Evolutionary conservation across 331 rosid genomes (phyloP).

Genomic region (Malus hybrid): DNA sequence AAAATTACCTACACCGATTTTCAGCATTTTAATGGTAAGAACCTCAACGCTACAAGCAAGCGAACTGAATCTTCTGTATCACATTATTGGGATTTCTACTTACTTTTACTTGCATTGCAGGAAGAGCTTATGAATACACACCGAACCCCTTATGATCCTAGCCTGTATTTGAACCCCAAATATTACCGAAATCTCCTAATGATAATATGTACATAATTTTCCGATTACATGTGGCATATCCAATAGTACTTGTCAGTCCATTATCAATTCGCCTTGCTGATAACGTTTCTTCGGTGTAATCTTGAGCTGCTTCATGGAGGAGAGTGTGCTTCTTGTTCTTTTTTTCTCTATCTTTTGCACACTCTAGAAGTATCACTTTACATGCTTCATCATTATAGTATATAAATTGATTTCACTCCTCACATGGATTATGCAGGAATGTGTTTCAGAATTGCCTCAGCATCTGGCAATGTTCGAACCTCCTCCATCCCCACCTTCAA

Average conservation of each 20-base stretch:
- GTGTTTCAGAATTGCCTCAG: conserved; percentile 35
- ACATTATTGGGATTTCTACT: background rate
- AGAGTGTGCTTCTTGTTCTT: too few species aligned
- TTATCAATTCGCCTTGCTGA: background rate
- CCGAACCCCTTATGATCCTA: background rate
- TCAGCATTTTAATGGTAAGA: background rate
- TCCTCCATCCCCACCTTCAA: conserved; percentile 76
- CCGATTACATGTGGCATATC: background rate
- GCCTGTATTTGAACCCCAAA: background rate
- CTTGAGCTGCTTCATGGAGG: too few species aligned
- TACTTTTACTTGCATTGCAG: background rate
- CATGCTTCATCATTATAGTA: background rate
- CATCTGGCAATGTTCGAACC: conserved; percentile 35
- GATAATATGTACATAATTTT: background rate
- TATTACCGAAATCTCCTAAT: background rate
- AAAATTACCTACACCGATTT: background rate
- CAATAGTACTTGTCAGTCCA: background rate
- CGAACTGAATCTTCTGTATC: background rate
- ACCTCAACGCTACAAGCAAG: background rate
- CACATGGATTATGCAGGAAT: conserved; percentile 38
- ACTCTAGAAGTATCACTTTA: too few species aligned
- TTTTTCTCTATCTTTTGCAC: too few species aligned
- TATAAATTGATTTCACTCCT: background rate
- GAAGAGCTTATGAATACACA: background rate
- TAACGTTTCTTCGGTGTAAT: background rate